Evolutionary conservation across 140 eudicot species (phyloP), one percentile per base, ranked within the genome.

Genomic region (Cichorium intybus): DNA sequence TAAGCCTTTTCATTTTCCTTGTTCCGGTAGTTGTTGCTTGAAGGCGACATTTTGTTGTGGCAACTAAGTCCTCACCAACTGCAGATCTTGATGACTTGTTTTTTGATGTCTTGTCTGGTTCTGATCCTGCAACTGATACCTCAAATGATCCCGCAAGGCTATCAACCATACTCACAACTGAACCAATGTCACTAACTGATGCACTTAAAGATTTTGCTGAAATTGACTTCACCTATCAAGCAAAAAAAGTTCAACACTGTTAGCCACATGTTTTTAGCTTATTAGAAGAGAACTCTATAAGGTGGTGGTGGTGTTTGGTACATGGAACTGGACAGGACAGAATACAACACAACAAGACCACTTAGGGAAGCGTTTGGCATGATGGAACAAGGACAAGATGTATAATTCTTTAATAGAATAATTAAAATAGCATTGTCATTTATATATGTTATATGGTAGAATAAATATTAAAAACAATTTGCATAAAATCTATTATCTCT

Each of bases 121-220:
- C 41, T 4, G 68, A 7, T 59, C 41, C 81, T 24, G 79, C n/a
- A n/a, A n/a, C n/a, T n/a, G n/a, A n/a, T n/a, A n/a, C n/a, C n/a
- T n/a, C n/a, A n/a, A n/a, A n/a, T 3, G 70, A 7, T 62, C 47
- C 82, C 20, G 80, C 72, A 47, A 67, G 41, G 66, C 73, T 49
- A 24, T 83, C 80, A 15, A 56, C 27, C 66, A 49, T 49, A 47
- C 50, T 57, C 20, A 74, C 37, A 47, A 69, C 78, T 16, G 62
- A 66, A 12, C 37, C 60, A 47, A 79, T 79, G 71, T 76, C 85
- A 29, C 54, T 49, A 31, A 68, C 39, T 1, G 77, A 56, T 10
- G 77, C 60, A 33, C 68, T 59, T 55, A 79, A 60, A 5, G 77
- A 79, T 64, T 47, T 68, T 10, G 53, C 20, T 58, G 76, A 62